These are phyloP conservation scores for Fusarium luffae DNA, from an alignment of 2,329 filamentous ascomycete genomes.

Conservation along the genomic window DNA sequence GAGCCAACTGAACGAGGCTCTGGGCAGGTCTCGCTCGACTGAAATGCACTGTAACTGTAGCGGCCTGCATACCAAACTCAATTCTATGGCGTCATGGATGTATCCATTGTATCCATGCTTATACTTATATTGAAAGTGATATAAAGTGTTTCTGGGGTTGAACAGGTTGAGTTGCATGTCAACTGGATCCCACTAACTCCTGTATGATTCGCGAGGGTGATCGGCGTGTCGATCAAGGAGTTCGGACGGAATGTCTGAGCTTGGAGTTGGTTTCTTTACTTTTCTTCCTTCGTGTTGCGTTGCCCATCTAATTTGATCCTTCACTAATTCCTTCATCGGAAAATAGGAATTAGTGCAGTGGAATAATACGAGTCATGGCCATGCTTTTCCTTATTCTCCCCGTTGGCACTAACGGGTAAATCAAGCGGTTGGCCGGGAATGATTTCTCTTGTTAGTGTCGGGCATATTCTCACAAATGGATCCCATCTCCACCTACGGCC, in stretches of 20 bases:
- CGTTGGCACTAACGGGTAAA: neutral
- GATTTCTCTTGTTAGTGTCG: neutral
- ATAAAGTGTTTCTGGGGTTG: neutral
- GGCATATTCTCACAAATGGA: neutral
- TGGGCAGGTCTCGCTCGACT: neutral
- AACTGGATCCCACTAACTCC: neutral
- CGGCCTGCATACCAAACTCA: neutral
- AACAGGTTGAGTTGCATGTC: neutral
- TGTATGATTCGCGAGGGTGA: slow-evolving; percentile 2
- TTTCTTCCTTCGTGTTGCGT: neutral
- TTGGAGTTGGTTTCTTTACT: neutral
- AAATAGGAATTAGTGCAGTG: neutral
- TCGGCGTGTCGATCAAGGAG: slow-evolving; percentile 1
- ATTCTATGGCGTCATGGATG: neutral
- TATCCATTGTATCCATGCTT: neutral
- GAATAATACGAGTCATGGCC: neutral
- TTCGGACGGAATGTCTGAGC: neutral
- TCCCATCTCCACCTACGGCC: neutral
- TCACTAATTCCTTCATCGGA: neutral
- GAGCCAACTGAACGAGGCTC: neutral
- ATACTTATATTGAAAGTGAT: neutral
- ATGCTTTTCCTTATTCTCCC: neutral
- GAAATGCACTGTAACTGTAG: neutral
- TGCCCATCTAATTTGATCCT: neutral
- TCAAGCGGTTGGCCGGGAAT: neutral